Conservation (phyloP, 768 basidiomycete species). For the Paxillus ammoniavirescens region DNA sequence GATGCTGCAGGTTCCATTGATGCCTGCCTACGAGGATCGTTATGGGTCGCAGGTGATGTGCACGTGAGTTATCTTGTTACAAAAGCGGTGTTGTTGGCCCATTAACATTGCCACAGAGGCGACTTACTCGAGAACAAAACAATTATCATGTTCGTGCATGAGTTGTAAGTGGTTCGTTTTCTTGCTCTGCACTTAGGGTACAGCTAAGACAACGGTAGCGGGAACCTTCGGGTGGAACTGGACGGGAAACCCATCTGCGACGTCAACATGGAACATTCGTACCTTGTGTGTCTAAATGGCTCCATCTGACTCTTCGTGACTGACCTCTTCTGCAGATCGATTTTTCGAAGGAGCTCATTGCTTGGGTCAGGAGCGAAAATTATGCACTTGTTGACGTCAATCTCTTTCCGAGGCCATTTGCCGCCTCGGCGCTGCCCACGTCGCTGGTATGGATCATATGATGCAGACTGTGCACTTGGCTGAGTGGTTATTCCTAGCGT, state of each 20-base stretch:
- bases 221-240: slow-evolving; percentile 84
- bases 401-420: slow-evolving; percentile 62
- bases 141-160: slow-evolving; percentile 86
- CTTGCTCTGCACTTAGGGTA: neutral
- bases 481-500: slow-evolving; percentile 28
- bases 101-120: slow-evolving; percentile 42
- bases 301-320: neutral
- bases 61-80: slow-evolving; percentile 64
- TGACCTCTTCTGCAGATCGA: slow-evolving; percentile 65
- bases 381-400: slow-evolving; percentile 88
- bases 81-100: neutral
- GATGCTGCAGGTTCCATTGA: slow-evolving; percentile 81
- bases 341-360: slow-evolving; percentile 74
- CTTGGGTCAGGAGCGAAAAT: slow-evolving; percentile 66
- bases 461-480: neutral
- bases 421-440: slow-evolving; percentile 23
- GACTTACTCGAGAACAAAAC: slow-evolving; percentile 79
- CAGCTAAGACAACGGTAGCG: slow-evolving; percentile 45
- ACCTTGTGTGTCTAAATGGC: slow-evolving; percentile 54
- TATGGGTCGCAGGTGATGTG: slow-evolving; percentile 86
- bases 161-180: slow-evolving; percentile 66
- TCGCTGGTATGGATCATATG: slow-evolving; percentile 29
- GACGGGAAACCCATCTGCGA: slow-evolving; percentile 71
- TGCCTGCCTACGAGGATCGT: slow-evolving; percentile 63
- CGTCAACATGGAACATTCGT: slow-evolving; percentile 76